Conservation (phyloP, 352 stramenopile genomes). For the Blastocystis sp. region DNA sequence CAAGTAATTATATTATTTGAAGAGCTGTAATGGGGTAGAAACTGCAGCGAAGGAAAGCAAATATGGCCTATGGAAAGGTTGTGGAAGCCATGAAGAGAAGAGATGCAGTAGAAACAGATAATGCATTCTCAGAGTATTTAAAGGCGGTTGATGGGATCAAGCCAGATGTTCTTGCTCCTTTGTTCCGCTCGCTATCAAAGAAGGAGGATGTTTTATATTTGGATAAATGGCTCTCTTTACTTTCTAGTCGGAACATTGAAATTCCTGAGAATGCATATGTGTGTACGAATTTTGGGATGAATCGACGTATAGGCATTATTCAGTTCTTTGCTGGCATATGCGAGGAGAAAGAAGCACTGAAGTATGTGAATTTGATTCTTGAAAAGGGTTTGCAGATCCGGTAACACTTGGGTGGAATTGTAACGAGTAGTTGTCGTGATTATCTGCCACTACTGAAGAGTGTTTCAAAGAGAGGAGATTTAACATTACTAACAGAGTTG, state of each 20-base stretch:
- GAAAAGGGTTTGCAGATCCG: conserved; percentile 25
- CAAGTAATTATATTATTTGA: background rate
- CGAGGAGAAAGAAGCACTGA: conserved; percentile 30
- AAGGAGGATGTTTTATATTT: conserved; percentile 32
- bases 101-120: background rate
- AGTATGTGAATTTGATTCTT: conserved; percentile 20
- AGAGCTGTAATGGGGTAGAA: background rate
- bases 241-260: background rate
- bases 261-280: conserved; percentile 39
- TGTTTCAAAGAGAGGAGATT: conserved; percentile 23
- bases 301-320: conserved; percentile 21
- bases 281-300: background rate
- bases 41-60: background rate
- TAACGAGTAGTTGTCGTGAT: background rate
- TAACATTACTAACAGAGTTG: background rate
- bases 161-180: background rate
- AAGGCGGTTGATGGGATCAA: background rate
- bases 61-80: conserved; percentile 1
- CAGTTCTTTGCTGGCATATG: conserved; percentile 1
- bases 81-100: conserved; percentile 35
- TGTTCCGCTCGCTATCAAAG: background rate
- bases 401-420: background rate
- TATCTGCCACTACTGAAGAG: conserved; percentile 22
- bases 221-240: background rate
- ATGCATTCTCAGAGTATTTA: conserved; percentile 8